These are phyloP conservation scores for Aspergillus bombycis DNA, from an alignment of 2,329 filamentous ascomycete genomes.

Conservation along the genomic window DNA sequence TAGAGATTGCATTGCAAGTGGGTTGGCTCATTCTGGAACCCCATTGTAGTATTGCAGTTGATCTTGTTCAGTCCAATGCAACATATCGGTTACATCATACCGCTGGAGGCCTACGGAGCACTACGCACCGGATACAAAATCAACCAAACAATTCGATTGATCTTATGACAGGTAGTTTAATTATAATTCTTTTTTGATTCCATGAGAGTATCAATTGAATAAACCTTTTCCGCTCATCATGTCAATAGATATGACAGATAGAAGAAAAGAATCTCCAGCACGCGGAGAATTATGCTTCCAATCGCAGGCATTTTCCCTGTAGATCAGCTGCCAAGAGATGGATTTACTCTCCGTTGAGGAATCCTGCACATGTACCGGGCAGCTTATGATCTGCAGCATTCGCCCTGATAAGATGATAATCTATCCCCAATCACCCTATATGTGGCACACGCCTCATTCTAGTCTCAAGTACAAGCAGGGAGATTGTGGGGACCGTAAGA, in stretches of 20 bases:
- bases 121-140: not conserved
- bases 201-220: not conserved
- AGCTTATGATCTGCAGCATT: slow-evolving; percentile 2
- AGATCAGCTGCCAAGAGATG: not conserved
- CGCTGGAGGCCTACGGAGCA: not conserved
- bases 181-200: not conserved
- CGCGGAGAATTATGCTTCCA: slow-evolving; percentile 2
- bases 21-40: not conserved
- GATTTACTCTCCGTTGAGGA: not conserved
- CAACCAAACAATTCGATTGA: not conserved
- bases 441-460: not conserved
- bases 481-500: not conserved
- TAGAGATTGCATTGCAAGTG: not conserved
- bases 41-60: not conserved
- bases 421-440: not conserved
- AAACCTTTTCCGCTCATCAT: not conserved
- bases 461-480: not conserved
- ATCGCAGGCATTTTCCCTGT: slow-evolving; percentile 2
- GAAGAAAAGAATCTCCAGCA: not conserved
- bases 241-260: not conserved
- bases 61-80: not conserved
- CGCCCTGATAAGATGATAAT: not conserved
- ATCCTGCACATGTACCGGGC: not conserved
- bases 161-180: too few species aligned
- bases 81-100: slow-evolving; percentile 6